Conservation (phyloP, 2,329 filamentous ascomycete species). For the Paraconiothyrium sp. region DNA sequence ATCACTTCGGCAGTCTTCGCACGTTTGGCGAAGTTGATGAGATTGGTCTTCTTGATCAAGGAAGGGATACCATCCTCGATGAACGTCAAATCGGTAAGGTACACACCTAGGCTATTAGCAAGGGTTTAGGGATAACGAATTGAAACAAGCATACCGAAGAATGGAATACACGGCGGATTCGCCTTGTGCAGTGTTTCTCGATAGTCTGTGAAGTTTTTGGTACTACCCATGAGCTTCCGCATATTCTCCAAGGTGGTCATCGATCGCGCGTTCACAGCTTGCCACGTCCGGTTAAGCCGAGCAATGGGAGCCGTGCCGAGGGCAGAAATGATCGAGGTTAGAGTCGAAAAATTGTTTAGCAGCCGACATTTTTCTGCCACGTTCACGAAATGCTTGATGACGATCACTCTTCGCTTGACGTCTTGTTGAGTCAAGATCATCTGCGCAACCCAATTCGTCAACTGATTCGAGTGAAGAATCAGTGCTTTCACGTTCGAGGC, state of each 20-base stretch:
- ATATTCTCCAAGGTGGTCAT: constrained; percentile 84
- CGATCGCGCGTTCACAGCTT: constrained; percentile 87
- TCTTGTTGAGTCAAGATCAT: constrained; percentile 97
- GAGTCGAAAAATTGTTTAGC: constrained; percentile 95
- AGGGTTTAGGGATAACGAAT: background rate
- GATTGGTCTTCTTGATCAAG: constrained; percentile 92
- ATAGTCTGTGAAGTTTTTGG: constrained; percentile 98
- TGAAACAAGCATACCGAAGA: constrained; percentile 77
- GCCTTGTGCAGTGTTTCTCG: constrained; percentile 90
- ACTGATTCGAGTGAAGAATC: constrained; percentile 96
- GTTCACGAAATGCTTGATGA: constrained; percentile 97
- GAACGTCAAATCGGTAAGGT: constrained; percentile 95
- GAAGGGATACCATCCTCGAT: constrained; percentile 98
- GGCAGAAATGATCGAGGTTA: constrained; percentile 97
- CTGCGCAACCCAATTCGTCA: constrained; percentile 99
- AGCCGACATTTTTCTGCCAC: constrained; percentile 97
- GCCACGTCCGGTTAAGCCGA: constrained; percentile 92
- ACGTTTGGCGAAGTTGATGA: constrained; percentile 99
- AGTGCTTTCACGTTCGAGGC: constrained; percentile 95
- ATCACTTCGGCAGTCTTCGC: constrained; percentile 99
- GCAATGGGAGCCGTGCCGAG: constrained; percentile 94
- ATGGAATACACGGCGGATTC: constrained; percentile 96
- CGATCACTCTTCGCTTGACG: constrained; percentile 93
- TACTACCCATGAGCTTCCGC: constrained; percentile 94
- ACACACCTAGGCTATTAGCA: constrained; percentile 73